Percentiles rank a stretch among this genome's conserved stretches.
Conservation (phyloP, 2,329 filamentous ascomycete genomes). For the Alternaria incomplexa region DNA sequence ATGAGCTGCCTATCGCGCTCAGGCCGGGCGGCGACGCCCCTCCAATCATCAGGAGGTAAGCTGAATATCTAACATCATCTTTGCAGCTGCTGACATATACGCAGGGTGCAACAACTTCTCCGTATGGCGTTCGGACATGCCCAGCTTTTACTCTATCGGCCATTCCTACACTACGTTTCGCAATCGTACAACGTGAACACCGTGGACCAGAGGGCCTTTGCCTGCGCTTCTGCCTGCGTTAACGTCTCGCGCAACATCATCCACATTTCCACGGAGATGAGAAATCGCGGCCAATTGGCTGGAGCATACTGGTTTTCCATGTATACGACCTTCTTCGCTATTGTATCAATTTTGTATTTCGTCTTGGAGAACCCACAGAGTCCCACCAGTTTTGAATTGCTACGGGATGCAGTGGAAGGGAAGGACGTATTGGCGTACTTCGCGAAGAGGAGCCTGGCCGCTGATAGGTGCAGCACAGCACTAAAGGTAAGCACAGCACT, state of each 20-base stretch:
- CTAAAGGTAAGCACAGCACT: constrained; percentile 66
- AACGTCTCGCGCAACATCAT: constrained; percentile 75
- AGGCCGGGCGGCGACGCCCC: constrained; percentile 79
- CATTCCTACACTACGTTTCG: constrained; percentile 83
- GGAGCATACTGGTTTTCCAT: constrained; percentile 88
- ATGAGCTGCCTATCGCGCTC: constrained; percentile 74
- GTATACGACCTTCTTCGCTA: constrained; percentile 82
- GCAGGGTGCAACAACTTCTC: constrained; percentile 72
- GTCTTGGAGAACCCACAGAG: constrained; percentile 81
- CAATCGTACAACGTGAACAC: constrained; percentile 57
- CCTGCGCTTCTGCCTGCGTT: constrained; percentile 72
- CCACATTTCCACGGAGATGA: constrained; percentile 79
- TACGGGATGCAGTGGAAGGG: constrained; percentile 84
- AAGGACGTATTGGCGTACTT: constrained; percentile 81
- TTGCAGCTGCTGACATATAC: not conserved
- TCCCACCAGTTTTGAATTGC: constrained; percentile 74
- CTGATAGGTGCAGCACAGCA: constrained; percentile 80
- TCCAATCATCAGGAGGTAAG: constrained; percentile 77
- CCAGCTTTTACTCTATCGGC: constrained; percentile 81
- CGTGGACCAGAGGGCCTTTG: constrained; percentile 79
- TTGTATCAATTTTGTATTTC: constrained; percentile 80
- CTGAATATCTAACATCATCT: constrained; percentile 2
- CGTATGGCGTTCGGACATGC: constrained; percentile 83
- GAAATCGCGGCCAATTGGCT: constrained; percentile 74
- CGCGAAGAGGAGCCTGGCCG: constrained; percentile 83